A percentile compares a stretch with the other conserved stretches of the same genome.
Conservation (phyloP, 306 rosid species). For the Rubus idaeus region DNA sequence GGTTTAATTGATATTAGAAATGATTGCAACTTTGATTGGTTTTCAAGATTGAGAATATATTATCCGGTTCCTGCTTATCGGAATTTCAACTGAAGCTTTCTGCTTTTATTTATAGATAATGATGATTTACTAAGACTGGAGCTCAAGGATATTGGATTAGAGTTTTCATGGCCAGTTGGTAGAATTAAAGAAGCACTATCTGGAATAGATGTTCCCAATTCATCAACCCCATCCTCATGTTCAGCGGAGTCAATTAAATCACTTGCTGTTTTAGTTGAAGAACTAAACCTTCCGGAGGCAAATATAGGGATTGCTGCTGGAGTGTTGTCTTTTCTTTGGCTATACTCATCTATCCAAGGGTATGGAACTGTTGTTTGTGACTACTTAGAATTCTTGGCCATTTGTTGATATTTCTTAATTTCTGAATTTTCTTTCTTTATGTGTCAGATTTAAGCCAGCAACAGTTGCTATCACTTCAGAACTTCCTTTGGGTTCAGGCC, state of each 20-base stretch:
- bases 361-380: conserved; percentile 18
- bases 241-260: conserved; percentile 55
- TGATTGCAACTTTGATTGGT: neutral
- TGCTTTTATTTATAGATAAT: conserved; percentile 40
- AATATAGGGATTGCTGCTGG: conserved; percentile 68
- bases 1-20: neutral
- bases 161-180: conserved; percentile 77
- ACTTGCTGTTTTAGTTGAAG: conserved; percentile 62
- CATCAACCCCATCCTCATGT: conserved; percentile 59
- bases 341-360: conserved; percentile 83
- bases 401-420: conserved; percentile 1
- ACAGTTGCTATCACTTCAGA: conserved; percentile 72
- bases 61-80: neutral
- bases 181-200: conserved; percentile 57
- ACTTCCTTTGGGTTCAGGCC: conserved; percentile 88
- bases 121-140: conserved; percentile 61
- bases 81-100: conserved; percentile 13
- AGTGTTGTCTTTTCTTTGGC: conserved; percentile 83
- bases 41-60: neutral
- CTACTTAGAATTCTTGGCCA: neutral
- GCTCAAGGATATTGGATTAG: conserved; percentile 62
- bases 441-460: conserved; percentile 80
- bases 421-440: conserved; percentile 12
- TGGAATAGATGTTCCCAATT: conserved; percentile 29
- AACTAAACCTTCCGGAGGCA: conserved; percentile 66